Percentiles rank a stretch among this genome's conserved stretches.
Evolutionary conservation across 2,329 filamentous ascomycete genomes (phyloP).

Genomic region (Cryphonectria nitschkei): DNA sequence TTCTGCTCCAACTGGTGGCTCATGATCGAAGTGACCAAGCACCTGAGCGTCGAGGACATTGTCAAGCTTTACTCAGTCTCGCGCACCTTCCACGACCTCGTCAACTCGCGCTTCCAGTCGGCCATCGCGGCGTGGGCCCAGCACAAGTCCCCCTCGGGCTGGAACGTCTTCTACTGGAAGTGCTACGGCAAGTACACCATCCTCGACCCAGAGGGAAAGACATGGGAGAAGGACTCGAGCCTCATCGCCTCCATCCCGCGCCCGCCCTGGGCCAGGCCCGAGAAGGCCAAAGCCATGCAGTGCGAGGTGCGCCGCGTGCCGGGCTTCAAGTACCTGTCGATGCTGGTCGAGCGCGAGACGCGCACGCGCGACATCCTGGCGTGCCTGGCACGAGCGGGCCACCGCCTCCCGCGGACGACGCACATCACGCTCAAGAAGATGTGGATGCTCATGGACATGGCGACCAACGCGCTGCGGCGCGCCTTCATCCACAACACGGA

Average conservation of each 20-base stretch:
- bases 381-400: conserved; percentile 60
- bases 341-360: conserved; percentile 64
- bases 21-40: conserved; percentile 56
- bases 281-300: conserved; percentile 22
- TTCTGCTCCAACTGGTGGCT: conserved; percentile 55
- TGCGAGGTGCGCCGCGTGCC: conserved; percentile 57
- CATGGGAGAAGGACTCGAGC: conserved; percentile 31
- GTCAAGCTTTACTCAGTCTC: conserved; percentile 68
- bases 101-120: conserved; percentile 63
- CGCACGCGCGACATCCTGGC: conserved; percentile 66
- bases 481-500: conserved; percentile 54
- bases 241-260: conserved; percentile 20
- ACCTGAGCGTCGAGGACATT: conserved; percentile 59
- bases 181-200: conserved; percentile 62
- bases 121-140: conserved; percentile 60
- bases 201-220: conserved; percentile 57
- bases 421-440: conserved; percentile 61
- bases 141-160: conserved; percentile 57
- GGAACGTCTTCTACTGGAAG: conserved; percentile 62
- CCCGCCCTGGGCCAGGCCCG: conserved; percentile 21
- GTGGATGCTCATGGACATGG: conserved; percentile 74
- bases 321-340: conserved; percentile 67
- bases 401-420: conserved; percentile 56
- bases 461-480: conserved; percentile 58
- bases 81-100: conserved; percentile 61